Evolutionary conservation across 129 eudicot species (phyloP).

Genomic region (Flaveria robusta): DNA sequence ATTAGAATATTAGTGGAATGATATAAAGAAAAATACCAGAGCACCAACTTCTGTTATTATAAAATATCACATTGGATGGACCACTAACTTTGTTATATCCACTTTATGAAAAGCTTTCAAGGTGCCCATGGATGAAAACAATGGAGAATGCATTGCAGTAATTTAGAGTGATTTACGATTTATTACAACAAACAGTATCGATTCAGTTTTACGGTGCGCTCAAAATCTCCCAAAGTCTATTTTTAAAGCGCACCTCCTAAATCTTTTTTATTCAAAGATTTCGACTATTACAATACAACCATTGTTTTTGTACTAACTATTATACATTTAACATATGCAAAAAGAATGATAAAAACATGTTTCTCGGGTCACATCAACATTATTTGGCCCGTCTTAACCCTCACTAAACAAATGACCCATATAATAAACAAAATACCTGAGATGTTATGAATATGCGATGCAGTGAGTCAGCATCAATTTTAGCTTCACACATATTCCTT

Average conservation of each 20-base stretch:
- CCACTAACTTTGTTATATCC: background rate
- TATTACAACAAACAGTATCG: background rate
- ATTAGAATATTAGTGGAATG: background rate
- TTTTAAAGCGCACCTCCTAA: background rate
- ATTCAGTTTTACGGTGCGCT: background rate
- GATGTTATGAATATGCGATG: slow-evolving; percentile 91
- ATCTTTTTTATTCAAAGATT: background rate
- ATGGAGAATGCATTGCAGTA: background rate
- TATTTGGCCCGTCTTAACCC: background rate
- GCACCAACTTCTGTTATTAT: too few species aligned
- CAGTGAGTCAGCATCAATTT: slow-evolving; percentile 71
- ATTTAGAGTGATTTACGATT: background rate
- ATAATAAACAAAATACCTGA: slow-evolving; percentile 57
- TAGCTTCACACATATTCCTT: slow-evolving; percentile 57
- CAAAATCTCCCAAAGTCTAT: background rate
- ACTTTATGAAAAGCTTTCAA: background rate
- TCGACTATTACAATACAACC: background rate
- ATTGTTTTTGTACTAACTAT: too few species aligned
- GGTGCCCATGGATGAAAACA: background rate
- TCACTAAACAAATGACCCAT: background rate
- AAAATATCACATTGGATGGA: background rate
- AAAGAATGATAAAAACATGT: too few species aligned
- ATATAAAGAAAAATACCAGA: background rate
- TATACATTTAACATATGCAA: too few species aligned
- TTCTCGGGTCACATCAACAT: too few species aligned